phyloP scores from a whole-genome alignment of 2,329 filamentous ascomycete species.

The Aspergillus sp. region DNA sequence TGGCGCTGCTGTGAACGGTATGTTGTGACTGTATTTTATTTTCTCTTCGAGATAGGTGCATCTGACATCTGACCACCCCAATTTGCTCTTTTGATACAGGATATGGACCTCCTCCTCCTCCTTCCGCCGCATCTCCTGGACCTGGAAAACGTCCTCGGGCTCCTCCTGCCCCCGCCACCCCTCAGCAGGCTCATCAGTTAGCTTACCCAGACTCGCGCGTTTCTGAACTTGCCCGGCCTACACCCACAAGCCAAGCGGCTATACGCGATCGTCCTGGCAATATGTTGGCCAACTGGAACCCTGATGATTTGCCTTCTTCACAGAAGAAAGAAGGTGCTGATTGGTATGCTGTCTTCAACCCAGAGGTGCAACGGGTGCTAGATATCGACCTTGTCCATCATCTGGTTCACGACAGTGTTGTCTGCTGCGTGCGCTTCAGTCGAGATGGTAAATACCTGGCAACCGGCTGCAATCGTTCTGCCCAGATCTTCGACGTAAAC shows the following conservation, averaged over 20 bases:
- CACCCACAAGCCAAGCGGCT: constrained; percentile 62
- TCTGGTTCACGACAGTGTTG: constrained; percentile 90
- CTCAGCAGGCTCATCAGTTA: constrained; percentile 86
- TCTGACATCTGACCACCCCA: constrained; percentile 55
- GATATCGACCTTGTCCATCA: constrained; percentile 96
- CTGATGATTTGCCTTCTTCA: constrained; percentile 80
- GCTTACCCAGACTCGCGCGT: constrained; percentile 81
- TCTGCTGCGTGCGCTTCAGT: constrained; percentile 97
- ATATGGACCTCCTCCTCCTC: constrained; percentile 76
- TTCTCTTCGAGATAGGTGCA: constrained; percentile 11
- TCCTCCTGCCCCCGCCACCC: constrained; percentile 74
- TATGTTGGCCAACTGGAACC: constrained; percentile 82
- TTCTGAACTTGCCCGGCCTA: constrained; percentile 86
- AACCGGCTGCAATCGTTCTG: constrained; percentile 96
- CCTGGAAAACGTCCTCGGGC: constrained; percentile 74
- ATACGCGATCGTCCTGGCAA: constrained; percentile 62
- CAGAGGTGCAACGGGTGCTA: constrained; percentile 81
- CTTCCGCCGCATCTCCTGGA: constrained; percentile 84
- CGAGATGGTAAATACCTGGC: constrained; percentile 94
- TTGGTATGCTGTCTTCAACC: constrained; percentile 98
- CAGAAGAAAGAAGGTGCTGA: constrained; percentile 88
- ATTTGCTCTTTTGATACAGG: constrained; percentile 49
- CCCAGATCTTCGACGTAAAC: constrained; percentile 96
- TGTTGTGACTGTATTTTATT: constrained; percentile 37
- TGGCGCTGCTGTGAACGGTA: constrained; percentile 65